A percentile compares a stretch with the other conserved stretches of the same genome.
Evolutionary conservation across 495 filamentous ascomycete species (phyloP).

Genomic region (Xylaria scruposa): DNA sequence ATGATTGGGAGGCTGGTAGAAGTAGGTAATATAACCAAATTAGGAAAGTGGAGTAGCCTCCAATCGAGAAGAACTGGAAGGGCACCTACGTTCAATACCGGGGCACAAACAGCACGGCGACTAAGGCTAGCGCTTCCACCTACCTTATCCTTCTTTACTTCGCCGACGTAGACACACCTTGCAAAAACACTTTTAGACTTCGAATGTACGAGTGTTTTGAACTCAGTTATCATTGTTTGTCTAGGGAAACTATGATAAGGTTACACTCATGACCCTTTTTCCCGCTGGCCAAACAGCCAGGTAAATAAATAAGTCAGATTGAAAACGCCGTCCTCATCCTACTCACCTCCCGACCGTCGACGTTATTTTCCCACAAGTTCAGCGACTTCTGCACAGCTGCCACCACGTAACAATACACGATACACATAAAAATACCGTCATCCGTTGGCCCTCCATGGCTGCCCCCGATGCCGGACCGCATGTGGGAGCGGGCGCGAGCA

Average conservation of each 20-base stretch:
- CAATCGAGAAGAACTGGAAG: not conserved
- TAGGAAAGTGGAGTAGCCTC: slow-evolving; percentile 21
- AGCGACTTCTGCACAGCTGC: not conserved
- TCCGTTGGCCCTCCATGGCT: slow-evolving; percentile 28
- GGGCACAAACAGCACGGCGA: slow-evolving; percentile 4
- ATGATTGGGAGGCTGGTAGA: not conserved
- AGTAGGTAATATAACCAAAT: slow-evolving; percentile 19
- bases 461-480: slow-evolving; percentile 33
- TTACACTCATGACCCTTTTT: not conserved
- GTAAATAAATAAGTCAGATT: not conserved
- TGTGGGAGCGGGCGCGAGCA: slow-evolving; percentile 33
- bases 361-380: not conserved
- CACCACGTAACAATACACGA: not conserved
- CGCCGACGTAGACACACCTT: not conserved
- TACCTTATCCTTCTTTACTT: not conserved
- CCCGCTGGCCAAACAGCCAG: not conserved
- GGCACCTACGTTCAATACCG: not conserved
- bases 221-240: not conserved
- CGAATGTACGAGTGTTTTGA: not conserved
- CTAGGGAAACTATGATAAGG: not conserved
- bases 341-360: not conserved
- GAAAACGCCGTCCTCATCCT: not conserved
- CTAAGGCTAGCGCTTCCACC: not conserved
- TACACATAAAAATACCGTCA: not conserved
- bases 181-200: not conserved